Conservation (phyloP, 306 rosid genomes). For the Medicago lupulina region DNA sequence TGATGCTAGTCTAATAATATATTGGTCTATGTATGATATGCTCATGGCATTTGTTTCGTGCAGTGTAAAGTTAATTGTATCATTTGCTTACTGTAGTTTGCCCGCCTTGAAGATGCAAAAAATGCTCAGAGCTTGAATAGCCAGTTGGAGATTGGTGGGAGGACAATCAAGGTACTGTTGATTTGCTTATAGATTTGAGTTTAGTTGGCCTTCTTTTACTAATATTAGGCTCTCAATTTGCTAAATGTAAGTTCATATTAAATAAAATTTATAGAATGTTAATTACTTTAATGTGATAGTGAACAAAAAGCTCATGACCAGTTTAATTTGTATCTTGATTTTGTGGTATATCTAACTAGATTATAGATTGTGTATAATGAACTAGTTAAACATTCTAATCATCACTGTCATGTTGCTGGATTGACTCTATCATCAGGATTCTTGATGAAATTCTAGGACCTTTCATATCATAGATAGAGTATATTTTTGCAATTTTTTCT, state of each 20-base stretch:
- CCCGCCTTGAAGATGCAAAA: conserved; percentile 91
- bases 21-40: conserved; percentile 35
- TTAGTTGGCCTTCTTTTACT: conserved; percentile 29
- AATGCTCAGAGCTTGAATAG: conserved; percentile 91
- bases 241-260: conserved; percentile 13
- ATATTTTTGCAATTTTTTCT: no score
- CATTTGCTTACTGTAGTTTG: conserved; percentile 65
- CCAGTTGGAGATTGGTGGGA: conserved; percentile 89
- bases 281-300: conserved; percentile 10
- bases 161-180: conserved; percentile 75
- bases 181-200: conserved; percentile 30
- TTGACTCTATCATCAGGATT: no score
- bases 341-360: conserved; percentile 12
- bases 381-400: not conserved
- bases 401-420: not conserved
- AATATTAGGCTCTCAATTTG: conserved; percentile 5
- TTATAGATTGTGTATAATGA: not conserved
- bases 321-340: conserved; percentile 30
- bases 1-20: conserved; percentile 25
- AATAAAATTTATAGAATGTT: not conserved
- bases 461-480: no score
- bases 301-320: conserved; percentile 15
- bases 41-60: conserved; percentile 42
- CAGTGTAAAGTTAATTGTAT: conserved; percentile 40
- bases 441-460: no score